These are phyloP conservation scores for Penicillium psychrosexuale DNA, from an alignment of 2,329 filamentous ascomycete genomes.

Conservation along the genomic window DNA sequence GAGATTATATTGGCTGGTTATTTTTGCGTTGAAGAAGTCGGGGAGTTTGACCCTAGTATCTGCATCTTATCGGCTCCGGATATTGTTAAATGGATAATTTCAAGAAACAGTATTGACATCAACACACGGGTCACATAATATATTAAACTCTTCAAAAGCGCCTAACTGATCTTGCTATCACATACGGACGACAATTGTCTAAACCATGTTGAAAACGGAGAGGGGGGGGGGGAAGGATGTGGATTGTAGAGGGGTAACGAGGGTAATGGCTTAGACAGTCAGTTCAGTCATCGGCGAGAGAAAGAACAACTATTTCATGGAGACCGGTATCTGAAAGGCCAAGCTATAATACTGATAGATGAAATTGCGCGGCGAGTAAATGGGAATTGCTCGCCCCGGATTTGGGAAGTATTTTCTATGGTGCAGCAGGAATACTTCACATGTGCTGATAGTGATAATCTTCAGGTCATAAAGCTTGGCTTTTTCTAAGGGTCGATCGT, in stretches of 20 bases:
- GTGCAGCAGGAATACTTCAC: too few relatives aligned
- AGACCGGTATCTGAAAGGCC: too few relatives aligned
- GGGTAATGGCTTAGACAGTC: conserved; percentile 3
- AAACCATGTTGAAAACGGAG: too few relatives aligned
- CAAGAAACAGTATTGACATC: too few relatives aligned
- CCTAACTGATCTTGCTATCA: not conserved
- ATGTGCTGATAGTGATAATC: too few relatives aligned
- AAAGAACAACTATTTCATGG: not conserved
- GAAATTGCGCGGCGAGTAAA: too few relatives aligned
- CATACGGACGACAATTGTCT: too few relatives aligned
- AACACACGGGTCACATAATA: not conserved
- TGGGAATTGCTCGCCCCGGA: too few relatives aligned
- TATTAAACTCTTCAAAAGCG: not conserved
- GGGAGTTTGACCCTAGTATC: not conserved
- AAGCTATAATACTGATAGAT: too few relatives aligned
- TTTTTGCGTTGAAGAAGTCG: conserved; percentile 6
- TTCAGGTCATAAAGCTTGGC: too few relatives aligned
- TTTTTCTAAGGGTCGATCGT: too few relatives aligned
- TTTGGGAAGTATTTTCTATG: too few relatives aligned
- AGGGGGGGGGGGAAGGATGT: not conserved
- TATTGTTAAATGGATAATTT: not conserved
- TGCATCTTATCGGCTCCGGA: not conserved
- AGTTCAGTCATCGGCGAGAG: conserved; percentile 12
- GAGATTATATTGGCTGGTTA: conserved; percentile 1
- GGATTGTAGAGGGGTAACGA: conserved; percentile 3